Conservation (phyloP, 108 stramenopile species). For the Schizochytrium sp. region DNA sequence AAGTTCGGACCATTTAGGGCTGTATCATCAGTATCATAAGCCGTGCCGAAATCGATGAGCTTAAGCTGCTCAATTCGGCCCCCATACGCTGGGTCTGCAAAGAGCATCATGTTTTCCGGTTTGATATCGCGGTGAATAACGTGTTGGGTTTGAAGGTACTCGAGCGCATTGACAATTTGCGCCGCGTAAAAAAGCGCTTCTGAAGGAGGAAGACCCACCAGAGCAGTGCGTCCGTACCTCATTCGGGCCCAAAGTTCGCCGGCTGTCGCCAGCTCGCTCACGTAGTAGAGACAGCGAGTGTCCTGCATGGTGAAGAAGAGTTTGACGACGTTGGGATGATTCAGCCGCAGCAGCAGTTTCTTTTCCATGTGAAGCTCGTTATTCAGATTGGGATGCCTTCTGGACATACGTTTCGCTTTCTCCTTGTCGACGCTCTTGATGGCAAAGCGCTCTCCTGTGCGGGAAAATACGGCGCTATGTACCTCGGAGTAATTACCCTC, state of each 20-base stretch:
- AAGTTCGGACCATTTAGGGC: conserved; percentile 96
- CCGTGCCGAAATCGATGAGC: conserved; percentile 93
- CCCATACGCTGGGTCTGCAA: conserved; percentile 32
- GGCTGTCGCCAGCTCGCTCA: conserved; percentile 71
- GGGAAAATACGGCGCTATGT: conserved; percentile 61
- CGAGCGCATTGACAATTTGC: conserved; percentile 74
- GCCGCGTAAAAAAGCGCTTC: conserved; percentile 64
- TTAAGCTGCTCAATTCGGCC: conserved; percentile 60
- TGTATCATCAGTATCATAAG: conserved; percentile 79
- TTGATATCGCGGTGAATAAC: conserved; percentile 95
- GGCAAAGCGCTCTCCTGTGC: conserved; percentile 76
- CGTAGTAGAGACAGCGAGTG: conserved; percentile 60
- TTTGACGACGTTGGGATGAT: conserved; percentile 52
- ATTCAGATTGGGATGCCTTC: conserved; percentile 83
- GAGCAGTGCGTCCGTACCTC: conserved; percentile 14
- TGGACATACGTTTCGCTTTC: conserved; percentile 66
- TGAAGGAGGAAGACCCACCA: conserved; percentile 34
- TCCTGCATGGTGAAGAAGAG: conserved; percentile 83
- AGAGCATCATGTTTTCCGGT: conserved; percentile 80
- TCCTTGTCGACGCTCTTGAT: conserved; percentile 90
- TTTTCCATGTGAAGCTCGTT: conserved; percentile 95
- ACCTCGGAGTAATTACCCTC: conserved; percentile 80
- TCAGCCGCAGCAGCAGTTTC: conserved; percentile 56
- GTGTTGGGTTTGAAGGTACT: conserved; percentile 73
- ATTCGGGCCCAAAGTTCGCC: conserved; percentile 80